Base-by-base conservation (phyloP, 2,329 filamentous ascomycete genomes). In the Sclerotinia subarctica region DNA sequence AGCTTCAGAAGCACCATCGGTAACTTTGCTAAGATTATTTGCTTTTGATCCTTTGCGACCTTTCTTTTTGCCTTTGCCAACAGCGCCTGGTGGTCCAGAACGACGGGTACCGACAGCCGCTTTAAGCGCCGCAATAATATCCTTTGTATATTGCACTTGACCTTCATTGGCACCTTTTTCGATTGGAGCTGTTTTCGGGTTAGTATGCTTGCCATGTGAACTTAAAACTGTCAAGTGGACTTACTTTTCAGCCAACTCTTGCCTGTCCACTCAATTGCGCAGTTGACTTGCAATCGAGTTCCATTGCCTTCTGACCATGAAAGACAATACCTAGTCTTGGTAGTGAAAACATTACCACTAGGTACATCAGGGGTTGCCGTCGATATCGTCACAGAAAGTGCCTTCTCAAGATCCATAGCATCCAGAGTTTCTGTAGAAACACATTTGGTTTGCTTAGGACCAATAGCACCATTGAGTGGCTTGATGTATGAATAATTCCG, bases 161-260 rank as follows among this genome's bases (percentile, higher is more conserved):
- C 95, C 95, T 67, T 97, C 94, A 71, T 91, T 94, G 54, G 94
- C 93, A 69, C 93, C 94, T 78, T 97, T 97, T 78, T 99, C 95
- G 73, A 99, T 99, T 2, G 95, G 92, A 71, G 91, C 93, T 97
- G 72, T 53, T 59, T 46, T 62, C 54, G 69, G 59, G 42, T 63
- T 47, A 67, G 51, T 64, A 29, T 42, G 60, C 35, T 54, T 51
- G 21, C 53, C 5, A 6, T 5, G n/a, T 13, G 4, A 8, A 11
- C 46, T 26, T 29, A 21, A 15, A 52, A 5, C n/a, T 8, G 8
- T 29, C 66, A 59, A 38, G 59, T 24, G 21, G 47, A 70, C 83
- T 77, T 82, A 96, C 94, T 92, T 82, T 95, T 97, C 57, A 99
- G 82, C 95, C 95, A 99, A 81, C 94, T 97, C 84, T 98, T 99